Conservation (phyloP, 352 stramenopile genomes). For the Aphanomyces stellatus region DNA sequence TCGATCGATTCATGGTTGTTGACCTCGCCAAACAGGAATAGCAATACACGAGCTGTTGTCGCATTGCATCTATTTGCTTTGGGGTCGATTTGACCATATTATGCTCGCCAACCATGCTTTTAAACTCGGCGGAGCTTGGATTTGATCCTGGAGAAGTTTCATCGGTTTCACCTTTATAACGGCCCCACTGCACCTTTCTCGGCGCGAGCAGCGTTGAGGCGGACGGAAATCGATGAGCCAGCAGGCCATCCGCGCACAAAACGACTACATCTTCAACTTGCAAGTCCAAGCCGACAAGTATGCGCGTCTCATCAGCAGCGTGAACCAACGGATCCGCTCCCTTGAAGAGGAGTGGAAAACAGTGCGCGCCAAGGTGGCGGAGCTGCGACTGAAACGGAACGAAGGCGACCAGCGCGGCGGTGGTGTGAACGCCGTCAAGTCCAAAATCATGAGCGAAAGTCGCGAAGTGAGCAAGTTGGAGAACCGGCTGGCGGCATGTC, state of each 20-base stretch:
- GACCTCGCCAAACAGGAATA: too few relatives aligned
- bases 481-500: slow-evolving; percentile 62
- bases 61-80: too few relatives aligned
- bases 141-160: too few relatives aligned
- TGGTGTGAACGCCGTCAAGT: slow-evolving; percentile 55
- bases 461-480: slow-evolving; percentile 72
- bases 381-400: slow-evolving; percentile 50
- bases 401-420: slow-evolving; percentile 65
- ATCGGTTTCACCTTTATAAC: not conserved
- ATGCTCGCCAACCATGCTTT: too few relatives aligned
- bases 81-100: too few relatives aligned
- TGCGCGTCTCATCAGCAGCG: slow-evolving; percentile 48
- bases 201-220: too few relatives aligned
- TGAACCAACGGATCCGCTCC: slow-evolving; percentile 59
- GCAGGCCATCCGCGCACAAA: slow-evolving; percentile 31
- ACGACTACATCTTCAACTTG: slow-evolving; percentile 75
- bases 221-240: too few relatives aligned
- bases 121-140: too few relatives aligned
- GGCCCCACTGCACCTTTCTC: too few relatives aligned
- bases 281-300: slow-evolving; percentile 78
- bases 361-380: slow-evolving; percentile 53
- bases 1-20: too few relatives aligned
- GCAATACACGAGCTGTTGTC: too few relatives aligned
- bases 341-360: slow-evolving; percentile 66
- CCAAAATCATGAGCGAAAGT: slow-evolving; percentile 61